These are phyloP conservation scores for Aspergillus hortae DNA, from an alignment of 2,329 filamentous ascomycete genomes.

Conservation along the genomic window DNA sequence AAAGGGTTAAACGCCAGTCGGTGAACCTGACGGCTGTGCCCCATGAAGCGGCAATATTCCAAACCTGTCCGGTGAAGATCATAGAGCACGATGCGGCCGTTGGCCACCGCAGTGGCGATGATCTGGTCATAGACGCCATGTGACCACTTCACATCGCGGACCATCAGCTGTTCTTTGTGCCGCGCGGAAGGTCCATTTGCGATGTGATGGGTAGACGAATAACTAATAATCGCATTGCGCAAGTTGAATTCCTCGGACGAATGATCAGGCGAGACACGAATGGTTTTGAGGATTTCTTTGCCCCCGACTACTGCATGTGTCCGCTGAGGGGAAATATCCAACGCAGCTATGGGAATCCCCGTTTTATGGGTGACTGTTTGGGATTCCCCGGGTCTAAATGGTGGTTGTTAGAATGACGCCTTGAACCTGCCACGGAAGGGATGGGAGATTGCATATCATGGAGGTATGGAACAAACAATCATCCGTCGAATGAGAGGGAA, in stretches of 20 bases:
- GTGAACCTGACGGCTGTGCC: constrained; percentile 64
- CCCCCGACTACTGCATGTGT: constrained; percentile 64
- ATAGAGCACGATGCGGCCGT: constrained; percentile 63
- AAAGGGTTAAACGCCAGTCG: constrained; percentile 63
- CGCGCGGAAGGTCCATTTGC: constrained; percentile 44
- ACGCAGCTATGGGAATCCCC: constrained; percentile 60
- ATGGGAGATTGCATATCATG: constrained; percentile 3
- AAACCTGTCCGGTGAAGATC: constrained; percentile 60
- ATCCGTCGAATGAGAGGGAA: background rate
- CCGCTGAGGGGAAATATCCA: constrained; percentile 61
- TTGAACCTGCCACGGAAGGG: constrained; percentile 3
- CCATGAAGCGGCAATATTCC: constrained; percentile 60
- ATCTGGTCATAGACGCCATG: constrained; percentile 58
- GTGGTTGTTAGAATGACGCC: constrained; percentile 16
- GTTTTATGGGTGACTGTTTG: constrained; percentile 60
- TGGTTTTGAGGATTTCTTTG: constrained; percentile 63
- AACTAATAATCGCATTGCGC: constrained; percentile 57
- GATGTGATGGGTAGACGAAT: constrained; percentile 50
- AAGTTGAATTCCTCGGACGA: constrained; percentile 63
- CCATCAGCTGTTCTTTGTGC: constrained; percentile 57
- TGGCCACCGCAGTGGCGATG: constrained; percentile 62
- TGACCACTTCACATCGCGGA: constrained; percentile 66
- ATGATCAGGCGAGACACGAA: constrained; percentile 54
- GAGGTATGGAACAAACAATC: background rate
- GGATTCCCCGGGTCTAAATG: constrained; percentile 44